A percentile compares a stretch with the other conserved stretches of the same genome.
These are phyloP conservation scores for Pneumocystis canis DNA, from an alignment of 1,139 yeast species.

Conservation along the genomic window DNA sequence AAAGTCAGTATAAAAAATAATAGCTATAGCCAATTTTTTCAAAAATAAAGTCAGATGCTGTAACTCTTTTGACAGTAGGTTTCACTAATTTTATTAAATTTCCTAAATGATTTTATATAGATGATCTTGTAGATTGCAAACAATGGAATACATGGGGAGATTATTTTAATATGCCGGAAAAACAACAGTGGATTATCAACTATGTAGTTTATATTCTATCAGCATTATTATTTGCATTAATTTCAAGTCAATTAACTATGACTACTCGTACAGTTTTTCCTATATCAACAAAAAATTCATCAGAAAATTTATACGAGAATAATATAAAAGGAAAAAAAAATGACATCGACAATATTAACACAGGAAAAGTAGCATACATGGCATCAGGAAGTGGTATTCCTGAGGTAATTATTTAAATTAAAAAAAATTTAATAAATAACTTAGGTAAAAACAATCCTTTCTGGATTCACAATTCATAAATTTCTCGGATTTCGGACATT, in stretches of 20 bases:
- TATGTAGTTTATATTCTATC: neutral
- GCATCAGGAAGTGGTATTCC: constrained; percentile 3
- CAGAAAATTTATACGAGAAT: neutral
- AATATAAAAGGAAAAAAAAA: neutral
- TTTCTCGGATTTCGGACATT: constrained; percentile 44
- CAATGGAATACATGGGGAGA: constrained; percentile 1
- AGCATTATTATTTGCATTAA: neutral
- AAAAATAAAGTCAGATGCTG: constrained; percentile 5
- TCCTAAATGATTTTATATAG: constrained; percentile 1
- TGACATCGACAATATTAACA: neutral
- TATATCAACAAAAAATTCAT: neutral
- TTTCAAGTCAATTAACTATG: neutral
- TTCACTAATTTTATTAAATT: neutral
- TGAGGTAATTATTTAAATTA: neutral
- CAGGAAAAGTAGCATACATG: neutral
- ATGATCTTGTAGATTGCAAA: constrained; percentile 4
- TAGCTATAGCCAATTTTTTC: neutral
- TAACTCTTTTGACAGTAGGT: neutral
- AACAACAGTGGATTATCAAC: neutral
- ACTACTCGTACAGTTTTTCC: neutral
- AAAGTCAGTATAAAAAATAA: neutral
- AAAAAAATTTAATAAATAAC: constrained; percentile 29
- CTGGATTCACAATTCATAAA: constrained; percentile 42
- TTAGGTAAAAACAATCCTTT: constrained; percentile 37
- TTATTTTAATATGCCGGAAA: neutral